A percentile compares a stretch with the other conserved stretches of the same genome.
Evolutionary conservation across 139 green algal genomes (phyloP).

Genomic region (Parachlorella kessleri): DNA sequence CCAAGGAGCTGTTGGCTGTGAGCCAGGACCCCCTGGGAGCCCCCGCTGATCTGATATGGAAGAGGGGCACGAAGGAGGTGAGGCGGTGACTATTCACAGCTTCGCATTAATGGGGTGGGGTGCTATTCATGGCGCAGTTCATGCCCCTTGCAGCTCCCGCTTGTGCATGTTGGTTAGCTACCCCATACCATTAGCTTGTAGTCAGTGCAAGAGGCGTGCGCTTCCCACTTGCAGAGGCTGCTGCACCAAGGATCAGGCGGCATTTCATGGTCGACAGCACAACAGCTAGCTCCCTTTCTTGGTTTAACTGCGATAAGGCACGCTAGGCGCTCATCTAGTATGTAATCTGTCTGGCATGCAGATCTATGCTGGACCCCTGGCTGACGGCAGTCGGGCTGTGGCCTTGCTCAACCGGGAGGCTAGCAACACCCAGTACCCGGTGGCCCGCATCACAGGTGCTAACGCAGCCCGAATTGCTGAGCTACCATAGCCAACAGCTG

Average conservation of each 20-base stretch:
- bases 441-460: conserved; percentile 34
- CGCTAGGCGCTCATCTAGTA: too few species aligned
- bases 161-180: too few species aligned
- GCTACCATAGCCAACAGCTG: not conserved
- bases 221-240: not conserved
- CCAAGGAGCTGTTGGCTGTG: conserved; percentile 63
- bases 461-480: not conserved
- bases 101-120: not conserved
- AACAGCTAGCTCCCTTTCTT: not conserved
- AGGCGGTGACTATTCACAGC: not conserved
- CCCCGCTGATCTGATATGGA: conserved; percentile 61
- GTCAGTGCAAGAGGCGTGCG: not conserved
- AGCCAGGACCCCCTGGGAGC: conserved; percentile 66
- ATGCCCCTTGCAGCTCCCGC: too few species aligned
- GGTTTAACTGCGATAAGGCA: not conserved
- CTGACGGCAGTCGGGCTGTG: conserved; percentile 42
- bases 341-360: conserved; percentile 24
- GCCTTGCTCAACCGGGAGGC: conserved; percentile 54
- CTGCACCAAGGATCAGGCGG: not conserved
- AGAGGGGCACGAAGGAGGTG: conserved; percentile 41
- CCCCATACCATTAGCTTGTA: not conserved
- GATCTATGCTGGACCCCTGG: conserved; percentile 52
- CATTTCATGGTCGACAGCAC: not conserved
- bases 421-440: conserved; percentile 3
- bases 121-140: not conserved